phyloP scores from a whole-genome alignment of 2,329 filamentous ascomycete species.

The Pestalotiopsis sp. region DNA sequence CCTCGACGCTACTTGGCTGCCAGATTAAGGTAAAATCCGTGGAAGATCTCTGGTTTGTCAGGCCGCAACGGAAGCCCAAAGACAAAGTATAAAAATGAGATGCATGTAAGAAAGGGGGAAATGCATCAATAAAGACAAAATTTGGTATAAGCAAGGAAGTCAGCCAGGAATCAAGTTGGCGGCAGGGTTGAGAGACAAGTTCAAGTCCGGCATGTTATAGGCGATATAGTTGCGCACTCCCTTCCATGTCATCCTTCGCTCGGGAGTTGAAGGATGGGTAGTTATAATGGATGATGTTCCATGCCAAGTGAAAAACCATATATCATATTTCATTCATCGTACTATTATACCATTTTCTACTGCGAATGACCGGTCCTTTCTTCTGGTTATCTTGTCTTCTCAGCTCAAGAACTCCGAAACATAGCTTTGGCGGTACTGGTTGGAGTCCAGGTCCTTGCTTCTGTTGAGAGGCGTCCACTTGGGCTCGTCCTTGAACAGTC shows the following conservation, averaged over 20 bases:
- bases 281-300: not conserved
- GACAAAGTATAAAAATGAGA: not conserved
- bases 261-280: not conserved
- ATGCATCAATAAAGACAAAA: not conserved
- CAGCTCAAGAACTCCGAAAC: conserved; percentile 45
- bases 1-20: not conserved
- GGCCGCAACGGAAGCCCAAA: not conserved
- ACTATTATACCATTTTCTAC: not conserved
- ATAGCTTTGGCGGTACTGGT: conserved; percentile 79
- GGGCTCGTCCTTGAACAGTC: conserved; percentile 96
- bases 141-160: not conserved
- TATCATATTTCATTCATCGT: not conserved
- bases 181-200: not conserved
- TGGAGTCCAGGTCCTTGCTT: conserved; percentile 73
- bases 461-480: conserved; percentile 97
- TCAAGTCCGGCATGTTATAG: not conserved
- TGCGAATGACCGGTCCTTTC: not conserved
- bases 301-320: not conserved
- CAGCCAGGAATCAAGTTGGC: not conserved
- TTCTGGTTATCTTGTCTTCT: not conserved
- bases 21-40: not conserved
- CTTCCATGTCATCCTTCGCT: not conserved
- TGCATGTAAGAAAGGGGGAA: not conserved
- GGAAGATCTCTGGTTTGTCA: not conserved
- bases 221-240: not conserved